Evolutionary conservation across 345 rosid genomes (phyloP), one percentile per base, ranked within the genome.

Genomic region (Viola odorata): DNA sequence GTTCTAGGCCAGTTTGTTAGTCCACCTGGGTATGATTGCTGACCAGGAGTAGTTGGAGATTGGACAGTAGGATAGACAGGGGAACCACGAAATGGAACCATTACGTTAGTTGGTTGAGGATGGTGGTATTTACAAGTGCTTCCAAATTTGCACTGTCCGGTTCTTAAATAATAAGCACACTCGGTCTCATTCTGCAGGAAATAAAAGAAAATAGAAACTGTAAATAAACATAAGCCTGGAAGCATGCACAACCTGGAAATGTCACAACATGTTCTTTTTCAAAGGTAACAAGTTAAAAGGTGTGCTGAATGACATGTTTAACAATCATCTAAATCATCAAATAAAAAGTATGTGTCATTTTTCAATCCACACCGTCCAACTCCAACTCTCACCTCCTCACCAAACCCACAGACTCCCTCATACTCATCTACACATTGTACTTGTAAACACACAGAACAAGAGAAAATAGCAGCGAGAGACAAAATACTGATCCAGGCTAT

Each of bases 81-180:
- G 56, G 96, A 86, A 49, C 88, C 88, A 41, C 78, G 84, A 63
- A 83, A 53, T 12, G 91, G 73, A 62, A 90, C 89, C 91, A 88
- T 84, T 84, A 88, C 74, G 74, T 82, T 88, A 61, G 82, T 72
- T 77, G 94, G 91, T 73, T 85, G 99, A 73, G 88, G 96, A 75
- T 92, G 99, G 65, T 95, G 97, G 75, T 84, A 95, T 75, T 91
- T 95, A 80, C 99, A 95, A 59, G 97, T 91, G 49, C 71, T 78
- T 58, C 94, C 97, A 67, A 86, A 95, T 79, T 91, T 95, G 84
- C 99, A 95, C 47, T 86, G 95, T 58, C 97, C 99, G 6, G 97
- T 95, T 82, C 94, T 88, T 73, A 91, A 77, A 72, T 91, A 95
- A 69, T 91, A 95, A 53, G 87, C 84, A 73, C 99, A 95, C 78